Base-by-base conservation (phyloP, 176 grass and related monocot genomes). In the Pharus latifolius region DNA sequence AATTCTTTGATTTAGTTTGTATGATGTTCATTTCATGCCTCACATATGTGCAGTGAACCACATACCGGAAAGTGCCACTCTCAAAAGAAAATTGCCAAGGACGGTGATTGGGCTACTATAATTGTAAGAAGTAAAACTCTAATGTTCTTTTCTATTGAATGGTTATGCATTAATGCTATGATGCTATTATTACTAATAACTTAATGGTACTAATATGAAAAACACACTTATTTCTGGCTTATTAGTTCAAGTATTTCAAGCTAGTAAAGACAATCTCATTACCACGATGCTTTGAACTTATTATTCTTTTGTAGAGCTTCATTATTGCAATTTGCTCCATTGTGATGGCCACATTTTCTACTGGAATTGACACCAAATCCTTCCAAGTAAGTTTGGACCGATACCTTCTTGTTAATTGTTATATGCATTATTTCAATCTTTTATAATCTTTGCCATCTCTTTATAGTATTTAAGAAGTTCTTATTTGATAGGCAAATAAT, bases 291-390 rank as follows among this genome's bases (percentile, higher is more conserved):
- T 78, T 7, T 67, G 5, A 74, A 22, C 14, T 0, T 6, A 20
- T 17, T 60, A 40, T 75, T 7, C n/a, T 49, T 81, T 73, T 77
- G 15, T 69, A 98, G 89, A 89, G 89, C 68, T 98, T 98, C 60
- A 80, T 98, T 55, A 77, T 98, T 53, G 94, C 89, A 40, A 78
- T 98, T 64, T 87, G 75, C 43, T 78, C 90, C 12, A 93, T 98
- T 69, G 89, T 93, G 60, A 83, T 88, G 75, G 81, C 94, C 63
- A 98, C 94, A 25, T 91, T 98, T 88, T 98, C 94, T 56, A 98
- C 89, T 57, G 94, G 94, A 69, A 81, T 85, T n/a, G 81, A 91
- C 61, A 85, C 78, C 16, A 80, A 78, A 80, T 87, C 89, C 7
- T 90, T 93, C 76, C 61, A 93, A 78, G 89, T 98, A 74, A 73